Base-by-base conservation (phyloP, 495 filamentous ascomycete species). In the Aspergillus homomorphus region DNA sequence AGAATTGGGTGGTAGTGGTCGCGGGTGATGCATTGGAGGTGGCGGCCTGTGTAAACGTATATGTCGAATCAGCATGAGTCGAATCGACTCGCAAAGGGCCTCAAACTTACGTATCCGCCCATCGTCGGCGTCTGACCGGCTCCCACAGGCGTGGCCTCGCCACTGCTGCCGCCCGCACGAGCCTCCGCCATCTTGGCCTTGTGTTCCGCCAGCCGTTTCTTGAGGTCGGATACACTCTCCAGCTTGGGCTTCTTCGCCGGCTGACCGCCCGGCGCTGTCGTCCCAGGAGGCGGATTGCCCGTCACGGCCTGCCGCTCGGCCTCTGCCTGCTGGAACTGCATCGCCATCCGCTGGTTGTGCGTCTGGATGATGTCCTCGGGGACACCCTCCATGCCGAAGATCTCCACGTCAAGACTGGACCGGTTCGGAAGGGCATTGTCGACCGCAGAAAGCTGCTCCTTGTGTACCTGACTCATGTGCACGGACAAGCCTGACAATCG, bases 391-490 rank as follows among this genome's bases (percentile, higher is more conserved):
- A 96, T 96, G 64, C 93, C 94, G 68, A 98, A 98, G 63, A 98
- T 97, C 72, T 98, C 94, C 48, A 96, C 82, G 45, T 96, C 91
- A 33, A 94, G 82, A 48, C 87, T 86, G 59, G 87, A 81, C 42
- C 95, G 86, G 63, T 91, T 92, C 0, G 87, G 84, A 5, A 98
- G 78, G 12, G 95, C 92, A 81, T 97, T 96, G 61, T 96, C 93
- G 57, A 98, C 92, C 28, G 82, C 81, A 0, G 83, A 83, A 16
- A 98, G 78, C 24, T 83, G 87, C 69, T 98, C 93, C 69, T 98
- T 98, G 76, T 98, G 94, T 21, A 98, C 94, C 70, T 98, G 95
- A 64, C 89, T 94, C 92, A 98, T 89, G 69, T 98, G 94, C 23
- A 98, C 95, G 20, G 86, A 87, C 49, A 98, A 82, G 76, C 92